Evolutionary conservation across 257 asterid species (phyloP), one percentile per base, ranked within the genome.

Genomic region (Anisodus acutangulus): DNA sequence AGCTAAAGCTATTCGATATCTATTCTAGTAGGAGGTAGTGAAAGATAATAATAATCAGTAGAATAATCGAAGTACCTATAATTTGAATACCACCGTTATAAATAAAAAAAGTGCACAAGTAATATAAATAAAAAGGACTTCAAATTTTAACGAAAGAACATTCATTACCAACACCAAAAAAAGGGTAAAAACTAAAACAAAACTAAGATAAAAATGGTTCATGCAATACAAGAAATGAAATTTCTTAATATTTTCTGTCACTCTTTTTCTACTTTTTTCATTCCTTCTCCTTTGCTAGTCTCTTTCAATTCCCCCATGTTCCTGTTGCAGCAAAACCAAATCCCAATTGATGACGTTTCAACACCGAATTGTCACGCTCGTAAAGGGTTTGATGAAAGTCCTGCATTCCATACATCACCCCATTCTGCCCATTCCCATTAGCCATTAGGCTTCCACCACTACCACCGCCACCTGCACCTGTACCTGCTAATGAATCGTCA

Each of bases 291-390:
- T 78, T 31, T 13, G 81, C 81, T 8, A 26, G 49, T 53, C 81
- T 17, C 64, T 53, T 76, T 76, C 93, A 88, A 70, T 90, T 87
- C 43, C 92, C 91, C 98, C 98, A 93, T 13, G 89, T 85, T 69
- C 87, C 92, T 8, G 92, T 83, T 54, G 85, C 91, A 79, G 83
- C 86, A 82, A 92, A 92, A 72, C 93, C 92, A 63, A 87, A 92
- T 62, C 87, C 88, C 76, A 82, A 82, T n/a, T 16, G 80, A 49
- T 90, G 91, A 80, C 88, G 90, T 85, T 88, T 90, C 91, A 92
- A 11, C 84, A 88, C 51, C 2, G 64, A 88, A 51, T 68, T 87
- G 84, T 86, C 90, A 26, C 90, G 88, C 51, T 91, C 93, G 69
- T 86, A 94, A 9, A 66, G 13, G 35, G 69, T 17, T 26, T 82